Conservation (phyloP, 176 grass and related monocot species). For the Panicum miliaceum region DNA sequence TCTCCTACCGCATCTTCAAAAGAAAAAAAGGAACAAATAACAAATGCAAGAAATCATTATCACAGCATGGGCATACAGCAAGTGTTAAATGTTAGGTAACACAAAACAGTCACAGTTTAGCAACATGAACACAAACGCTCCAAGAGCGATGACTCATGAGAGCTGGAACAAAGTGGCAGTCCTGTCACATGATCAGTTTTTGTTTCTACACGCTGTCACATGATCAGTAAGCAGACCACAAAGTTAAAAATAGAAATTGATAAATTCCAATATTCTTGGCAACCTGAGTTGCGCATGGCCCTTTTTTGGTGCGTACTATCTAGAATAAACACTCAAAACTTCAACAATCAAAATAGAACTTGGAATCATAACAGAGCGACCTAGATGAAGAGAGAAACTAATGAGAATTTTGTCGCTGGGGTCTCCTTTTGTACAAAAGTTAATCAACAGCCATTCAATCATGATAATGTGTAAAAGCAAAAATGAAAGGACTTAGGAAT, state of each 20-base stretch:
- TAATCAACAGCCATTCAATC: slow-evolving; percentile 20
- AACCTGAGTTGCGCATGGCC: background rate
- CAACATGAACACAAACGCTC: slow-evolving; percentile 5
- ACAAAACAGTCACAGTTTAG: slow-evolving; percentile 20
- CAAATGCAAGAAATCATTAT: background rate
- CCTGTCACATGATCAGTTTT: slow-evolving; percentile 24
- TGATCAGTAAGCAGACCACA: slow-evolving; percentile 31
- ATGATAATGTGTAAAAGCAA: background rate
- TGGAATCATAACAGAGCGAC: background rate
- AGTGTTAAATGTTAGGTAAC: background rate
- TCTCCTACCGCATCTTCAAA: background rate
- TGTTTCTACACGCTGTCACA: no score
- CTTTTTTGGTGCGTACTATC: background rate
- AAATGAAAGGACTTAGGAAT: slow-evolving; percentile 8
- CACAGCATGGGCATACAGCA: background rate
- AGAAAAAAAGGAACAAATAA: background rate
- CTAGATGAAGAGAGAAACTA: slow-evolving; percentile 9
- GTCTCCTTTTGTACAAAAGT: background rate
- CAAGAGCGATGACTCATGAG: background rate
- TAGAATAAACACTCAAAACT: slow-evolving; percentile 26
- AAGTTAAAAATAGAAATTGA: background rate
- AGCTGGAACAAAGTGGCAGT: background rate
- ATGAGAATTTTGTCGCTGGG: background rate
- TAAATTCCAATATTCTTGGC: background rate
- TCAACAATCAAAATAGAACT: background rate